Base-by-base conservation (phyloP, 2,329 filamentous ascomycete genomes). In the Penicillium hordei region DNA sequence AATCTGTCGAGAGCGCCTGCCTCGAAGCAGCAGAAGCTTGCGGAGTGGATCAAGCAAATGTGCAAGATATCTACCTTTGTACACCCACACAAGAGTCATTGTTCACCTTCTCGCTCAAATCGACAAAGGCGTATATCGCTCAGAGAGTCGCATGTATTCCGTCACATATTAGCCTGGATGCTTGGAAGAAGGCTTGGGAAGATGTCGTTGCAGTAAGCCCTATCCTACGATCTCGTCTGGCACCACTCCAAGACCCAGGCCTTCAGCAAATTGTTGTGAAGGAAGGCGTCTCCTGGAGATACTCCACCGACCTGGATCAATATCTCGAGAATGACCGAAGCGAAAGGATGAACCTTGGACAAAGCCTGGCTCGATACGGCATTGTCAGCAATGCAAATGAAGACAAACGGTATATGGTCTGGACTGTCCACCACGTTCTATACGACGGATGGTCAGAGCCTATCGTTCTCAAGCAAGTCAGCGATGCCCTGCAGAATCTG, bases 361-460 rank as follows among this genome's bases (percentile, higher is more conserved):
- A 72, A 51, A 62, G 63, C n/a, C 67, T 77, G 0, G 70, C 72
- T 44, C 69, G 74, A 33, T 75, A 74, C 55, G 70, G 70, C 6
- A 70, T 77, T 43, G 59, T 77, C 15, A 58, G 65, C 25, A 49
- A 66, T 33, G 25, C 43, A 17, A 60, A 54, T 8, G 60, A 68
- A 19, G 63, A 62, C 25, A 71, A 66, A 48, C 62, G 65, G 15
- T 74, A 79, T 55, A 76, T 83, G 60, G 72, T 82, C 25, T 79
- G 79, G 70, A 81, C 80, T 0, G 74, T 81, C 48, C 81, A 82
- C 57, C 81, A 83, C 58, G 79, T 78, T 13, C 69, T 82, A 5
- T 82, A 82, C 60, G 81, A 83, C 59, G 81, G 80, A n/a, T 76
- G 75, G 75, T 77, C 74, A 12, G 69, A 75, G 58, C 72, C 75